Evolutionary conservation across 495 filamentous ascomycete genomes (phyloP).

Genomic region (Hapsidospora chrysogenum): DNA sequence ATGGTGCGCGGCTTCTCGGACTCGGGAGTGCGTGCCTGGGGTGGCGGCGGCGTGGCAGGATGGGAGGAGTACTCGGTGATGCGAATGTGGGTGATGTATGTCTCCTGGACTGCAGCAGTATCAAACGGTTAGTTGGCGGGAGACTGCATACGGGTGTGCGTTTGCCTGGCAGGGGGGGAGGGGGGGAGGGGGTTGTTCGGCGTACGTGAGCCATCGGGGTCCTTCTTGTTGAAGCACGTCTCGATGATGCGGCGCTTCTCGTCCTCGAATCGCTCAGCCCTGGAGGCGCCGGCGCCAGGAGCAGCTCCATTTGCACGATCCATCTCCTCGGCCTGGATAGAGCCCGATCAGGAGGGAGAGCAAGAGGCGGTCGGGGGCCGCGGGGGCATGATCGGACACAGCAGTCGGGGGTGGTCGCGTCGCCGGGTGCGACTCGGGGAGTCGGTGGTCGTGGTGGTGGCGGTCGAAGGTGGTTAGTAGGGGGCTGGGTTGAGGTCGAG

Average conservation of each 20-base stretch:
- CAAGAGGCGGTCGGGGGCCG: too few relatives aligned
- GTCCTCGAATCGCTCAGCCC: constrained; percentile 86
- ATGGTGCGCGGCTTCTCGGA: constrained; percentile 83
- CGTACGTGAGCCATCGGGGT: constrained; percentile 66
- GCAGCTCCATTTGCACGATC: constrained; percentile 5
- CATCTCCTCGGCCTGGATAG: too few relatives aligned
- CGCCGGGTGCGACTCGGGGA: too few relatives aligned
- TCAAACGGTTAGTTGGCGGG: neutral
- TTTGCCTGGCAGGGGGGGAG: neutral
- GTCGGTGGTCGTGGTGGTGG: too few relatives aligned
- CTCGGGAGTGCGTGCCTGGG: constrained; percentile 40
- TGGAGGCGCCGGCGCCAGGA: constrained; percentile 31
- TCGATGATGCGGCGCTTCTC: constrained; percentile 86
- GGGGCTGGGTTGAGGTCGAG: too few relatives aligned
- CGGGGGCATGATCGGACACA: too few relatives aligned
- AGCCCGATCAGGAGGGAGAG: too few relatives aligned
- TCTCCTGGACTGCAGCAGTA: constrained; percentile 53
- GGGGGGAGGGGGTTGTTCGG: constrained; percentile 7
- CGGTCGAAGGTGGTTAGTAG: too few relatives aligned
- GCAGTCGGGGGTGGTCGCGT: too few relatives aligned
- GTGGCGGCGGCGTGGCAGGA: constrained; percentile 75
- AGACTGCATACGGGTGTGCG: neutral
- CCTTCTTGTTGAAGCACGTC: constrained; percentile 80
- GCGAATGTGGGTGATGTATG: constrained; percentile 92
- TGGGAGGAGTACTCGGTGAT: constrained; percentile 71